A percentile compares a stretch with the other conserved stretches of the same genome.
phyloP scores from a whole-genome alignment of 306 rosid species.

The Lablab purpureus region DNA sequence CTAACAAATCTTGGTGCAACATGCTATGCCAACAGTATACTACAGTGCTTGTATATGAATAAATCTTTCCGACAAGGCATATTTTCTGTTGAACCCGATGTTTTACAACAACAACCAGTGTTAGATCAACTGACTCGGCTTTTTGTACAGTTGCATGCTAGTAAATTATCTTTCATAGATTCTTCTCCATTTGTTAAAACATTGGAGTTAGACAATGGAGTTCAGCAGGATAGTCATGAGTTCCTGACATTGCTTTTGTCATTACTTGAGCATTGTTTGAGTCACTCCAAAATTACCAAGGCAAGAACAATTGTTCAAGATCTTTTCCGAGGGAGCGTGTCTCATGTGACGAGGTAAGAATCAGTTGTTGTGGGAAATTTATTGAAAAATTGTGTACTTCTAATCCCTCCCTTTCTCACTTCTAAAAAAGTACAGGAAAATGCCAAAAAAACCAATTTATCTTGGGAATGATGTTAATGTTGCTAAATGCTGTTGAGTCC shows the following conservation, averaged over 20 bases:
- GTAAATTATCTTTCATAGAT: slow-evolving; percentile 87
- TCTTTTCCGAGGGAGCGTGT: slow-evolving; percentile 95
- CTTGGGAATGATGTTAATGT: slow-evolving; percentile 14
- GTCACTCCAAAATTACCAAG: slow-evolving; percentile 71
- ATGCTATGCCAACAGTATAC: slow-evolving; percentile 96
- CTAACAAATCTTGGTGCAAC: slow-evolving; percentile 98
- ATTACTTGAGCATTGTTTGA: slow-evolving; percentile 81
- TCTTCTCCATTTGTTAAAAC: slow-evolving; percentile 93
- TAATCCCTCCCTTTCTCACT: background rate
- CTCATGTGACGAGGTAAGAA: slow-evolving; percentile 93
- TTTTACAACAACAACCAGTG: slow-evolving; percentile 81
- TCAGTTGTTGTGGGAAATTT: slow-evolving; percentile 3
- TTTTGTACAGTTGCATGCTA: slow-evolving; percentile 77
- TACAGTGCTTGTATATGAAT: slow-evolving; percentile 94
- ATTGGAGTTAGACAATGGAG: slow-evolving; percentile 93
- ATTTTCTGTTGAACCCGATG: slow-evolving; percentile 76
- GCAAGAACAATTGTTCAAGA: slow-evolving; percentile 93
- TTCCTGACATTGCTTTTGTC: slow-evolving; percentile 91
- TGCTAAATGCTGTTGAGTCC: slow-evolving; percentile 6
- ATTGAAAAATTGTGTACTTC: slow-evolving; percentile 4
- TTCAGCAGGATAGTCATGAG: slow-evolving; percentile 99
- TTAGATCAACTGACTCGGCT: slow-evolving; percentile 85
- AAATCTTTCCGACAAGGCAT: slow-evolving; percentile 85
- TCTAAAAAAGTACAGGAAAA: background rate
- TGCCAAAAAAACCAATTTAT: background rate